Percentiles rank a stretch among this genome's conserved stretches.
Conservation (phyloP, 2,329 filamentous ascomycete genomes). For the Elsinoe necatrix region DNA sequence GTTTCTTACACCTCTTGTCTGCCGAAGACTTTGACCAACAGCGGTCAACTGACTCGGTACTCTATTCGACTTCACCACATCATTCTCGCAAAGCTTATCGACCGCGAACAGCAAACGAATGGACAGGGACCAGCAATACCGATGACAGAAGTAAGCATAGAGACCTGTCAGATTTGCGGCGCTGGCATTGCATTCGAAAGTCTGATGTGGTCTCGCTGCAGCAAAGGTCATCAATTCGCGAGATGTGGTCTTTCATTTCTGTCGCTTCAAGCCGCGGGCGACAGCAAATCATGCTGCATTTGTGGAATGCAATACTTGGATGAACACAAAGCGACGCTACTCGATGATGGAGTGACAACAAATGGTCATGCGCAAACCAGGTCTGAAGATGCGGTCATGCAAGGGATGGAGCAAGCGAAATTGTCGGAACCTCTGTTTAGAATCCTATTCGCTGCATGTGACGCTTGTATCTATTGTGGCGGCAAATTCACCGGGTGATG, state of each 20-base stretch:
- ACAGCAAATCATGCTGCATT: conserved; percentile 46
- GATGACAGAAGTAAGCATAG: conserved; percentile 22
- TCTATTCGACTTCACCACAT: conserved; percentile 17
- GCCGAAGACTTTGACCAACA: conserved; percentile 19
- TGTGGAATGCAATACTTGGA: conserved; percentile 44
- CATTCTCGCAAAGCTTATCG: conserved; percentile 16
- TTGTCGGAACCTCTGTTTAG: conserved; percentile 21
- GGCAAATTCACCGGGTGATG: conserved; percentile 29
- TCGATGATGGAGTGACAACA: not conserved
- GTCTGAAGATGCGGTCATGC: not conserved
- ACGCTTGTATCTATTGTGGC: conserved; percentile 32
- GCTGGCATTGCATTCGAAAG: conserved; percentile 41
- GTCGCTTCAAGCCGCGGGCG: conserved; percentile 46
- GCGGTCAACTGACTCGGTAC: conserved; percentile 18
- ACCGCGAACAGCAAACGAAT: not conserved
- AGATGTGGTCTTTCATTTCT: conserved; percentile 48
- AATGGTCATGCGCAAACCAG: not conserved
- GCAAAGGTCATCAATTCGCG: conserved; percentile 46
- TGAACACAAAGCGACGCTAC: conserved; percentile 28
- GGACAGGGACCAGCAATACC: not conserved
- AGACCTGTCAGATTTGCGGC: conserved; percentile 47
- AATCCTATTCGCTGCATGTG: conserved; percentile 30
- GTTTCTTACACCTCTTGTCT: conserved; percentile 22
- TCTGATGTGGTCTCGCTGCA: conserved; percentile 40
- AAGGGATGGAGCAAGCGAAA: not conserved